Evolutionary conservation across 2,329 filamentous ascomycete genomes (phyloP).

Genomic region (Diplodia corticola): DNA sequence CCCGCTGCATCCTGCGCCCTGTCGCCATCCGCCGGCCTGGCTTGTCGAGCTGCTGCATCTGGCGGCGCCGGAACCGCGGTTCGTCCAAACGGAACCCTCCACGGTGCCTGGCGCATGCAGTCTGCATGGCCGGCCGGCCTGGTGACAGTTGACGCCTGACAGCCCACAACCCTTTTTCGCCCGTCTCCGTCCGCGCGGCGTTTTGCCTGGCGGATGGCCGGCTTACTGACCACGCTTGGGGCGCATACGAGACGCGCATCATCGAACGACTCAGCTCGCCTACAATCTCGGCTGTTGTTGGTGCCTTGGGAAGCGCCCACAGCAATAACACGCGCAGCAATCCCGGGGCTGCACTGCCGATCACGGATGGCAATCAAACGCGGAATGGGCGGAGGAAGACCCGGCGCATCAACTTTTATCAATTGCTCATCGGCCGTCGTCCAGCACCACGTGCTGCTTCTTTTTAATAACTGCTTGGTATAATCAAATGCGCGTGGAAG

Average conservation of each 20-base stretch:
- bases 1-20: not conserved
- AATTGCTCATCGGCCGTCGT: slow-evolving; percentile 15
- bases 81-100: slow-evolving; percentile 5
- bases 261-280: slow-evolving; percentile 19
- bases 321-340: not conserved
- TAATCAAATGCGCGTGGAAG: slow-evolving; percentile 2
- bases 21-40: not conserved
- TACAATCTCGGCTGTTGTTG: slow-evolving; percentile 17
- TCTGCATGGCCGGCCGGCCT: not conserved
- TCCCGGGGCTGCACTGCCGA: not conserved
- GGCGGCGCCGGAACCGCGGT: slow-evolving; percentile 5
- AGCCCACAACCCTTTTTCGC: not conserved
- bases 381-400: not conserved
- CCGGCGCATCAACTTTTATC: not conserved
- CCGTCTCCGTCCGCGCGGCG: not conserved
- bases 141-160: not conserved
- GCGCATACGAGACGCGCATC: not conserved
- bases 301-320: not conserved
- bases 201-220: not conserved
- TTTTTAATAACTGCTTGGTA: slow-evolving; percentile 5
- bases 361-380: slow-evolving; percentile 9
- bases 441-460: not conserved
- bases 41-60: not conserved
- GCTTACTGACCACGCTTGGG: not conserved
- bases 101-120: slow-evolving; percentile 11